These are phyloP conservation scores for Cytospora leucostoma DNA, from an alignment of 2,329 filamentous ascomycete species.

Conservation along the genomic window DNA sequence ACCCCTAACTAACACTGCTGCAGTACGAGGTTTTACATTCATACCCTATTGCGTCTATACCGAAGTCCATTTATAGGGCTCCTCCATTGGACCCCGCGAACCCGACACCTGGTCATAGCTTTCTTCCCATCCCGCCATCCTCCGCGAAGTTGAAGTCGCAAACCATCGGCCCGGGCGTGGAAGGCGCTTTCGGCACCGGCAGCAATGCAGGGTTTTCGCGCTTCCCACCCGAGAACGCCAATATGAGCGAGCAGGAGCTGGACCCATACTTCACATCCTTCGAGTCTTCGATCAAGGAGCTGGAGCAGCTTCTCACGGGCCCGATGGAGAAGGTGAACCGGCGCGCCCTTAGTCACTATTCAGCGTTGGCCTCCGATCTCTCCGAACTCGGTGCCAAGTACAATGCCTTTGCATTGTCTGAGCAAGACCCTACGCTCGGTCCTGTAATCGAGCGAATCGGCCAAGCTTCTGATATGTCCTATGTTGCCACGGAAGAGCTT, in stretches of 20 bases:
- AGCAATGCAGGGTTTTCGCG: slow-evolving; percentile 67
- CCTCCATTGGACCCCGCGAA: slow-evolving; percentile 96
- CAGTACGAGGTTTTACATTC: slow-evolving; percentile 95
- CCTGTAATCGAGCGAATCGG: slow-evolving; percentile 92
- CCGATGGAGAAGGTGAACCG: slow-evolving; percentile 97
- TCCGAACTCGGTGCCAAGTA: slow-evolving; percentile 94
- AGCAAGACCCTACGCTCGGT: slow-evolving; percentile 84
- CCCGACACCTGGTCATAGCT: slow-evolving; percentile 81
- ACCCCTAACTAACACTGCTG: slow-evolving; percentile 33
- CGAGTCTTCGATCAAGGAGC: slow-evolving; percentile 86
- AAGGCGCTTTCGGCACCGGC: slow-evolving; percentile 39
- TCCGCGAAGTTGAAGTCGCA: slow-evolving; percentile 81
- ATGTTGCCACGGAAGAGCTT: slow-evolving; percentile 91
- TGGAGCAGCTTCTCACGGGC: slow-evolving; percentile 84
- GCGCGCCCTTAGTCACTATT: slow-evolving; percentile 81
- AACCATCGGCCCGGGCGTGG: slow-evolving; percentile 35
- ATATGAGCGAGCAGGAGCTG: slow-evolving; percentile 82
- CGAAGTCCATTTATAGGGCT: slow-evolving; percentile 90
- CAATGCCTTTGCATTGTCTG: slow-evolving; percentile 94
- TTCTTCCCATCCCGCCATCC: slow-evolving; percentile 79
- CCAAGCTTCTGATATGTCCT: slow-evolving; percentile 93
- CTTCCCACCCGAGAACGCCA: slow-evolving; percentile 78
- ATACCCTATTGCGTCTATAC: slow-evolving; percentile 85
- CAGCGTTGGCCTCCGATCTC: slow-evolving; percentile 80
- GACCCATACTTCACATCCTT: slow-evolving; percentile 96